Evolutionary conservation across 345 rosid species (phyloP).

Genomic region (Pistacia vera): DNA sequence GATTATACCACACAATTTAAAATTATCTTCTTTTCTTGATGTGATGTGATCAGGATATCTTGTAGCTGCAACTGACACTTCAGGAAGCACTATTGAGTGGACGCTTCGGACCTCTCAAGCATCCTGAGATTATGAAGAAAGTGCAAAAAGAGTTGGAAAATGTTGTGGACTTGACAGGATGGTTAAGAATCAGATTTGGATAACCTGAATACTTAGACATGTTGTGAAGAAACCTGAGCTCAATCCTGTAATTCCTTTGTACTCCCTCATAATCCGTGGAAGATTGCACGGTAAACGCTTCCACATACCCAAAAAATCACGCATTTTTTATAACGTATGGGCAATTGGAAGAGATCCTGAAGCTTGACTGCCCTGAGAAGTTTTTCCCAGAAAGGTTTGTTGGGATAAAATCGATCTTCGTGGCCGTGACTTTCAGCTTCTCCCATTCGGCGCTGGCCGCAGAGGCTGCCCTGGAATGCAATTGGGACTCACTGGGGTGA

Average conservation of each 20-base stretch:
- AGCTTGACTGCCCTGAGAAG: conserved; percentile 18
- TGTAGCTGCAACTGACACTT: conserved; percentile 29
- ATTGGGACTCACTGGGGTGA: conserved; percentile 20
- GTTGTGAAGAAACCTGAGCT: conserved; percentile 31
- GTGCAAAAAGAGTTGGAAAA: conserved; percentile 29
- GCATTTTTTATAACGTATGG: conserved; percentile 20
- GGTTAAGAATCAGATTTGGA: conserved; percentile 32
- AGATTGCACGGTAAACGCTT: conserved; percentile 11
- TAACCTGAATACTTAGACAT: conserved; percentile 19
- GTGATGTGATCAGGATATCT: conserved; percentile 16
- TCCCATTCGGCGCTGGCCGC: conserved; percentile 31
- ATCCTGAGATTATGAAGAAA: conserved; percentile 18
- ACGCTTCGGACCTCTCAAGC: conserved; percentile 22
- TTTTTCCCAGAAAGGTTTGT: conserved; percentile 28
- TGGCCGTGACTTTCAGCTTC: conserved; percentile 20
- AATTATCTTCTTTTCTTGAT: no score
- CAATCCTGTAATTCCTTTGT: conserved; percentile 28
- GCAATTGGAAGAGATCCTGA: conserved; percentile 26
- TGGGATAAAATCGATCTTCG: conserved; percentile 14
- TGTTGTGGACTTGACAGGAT: conserved; percentile 16
- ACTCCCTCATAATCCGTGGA: conserved; percentile 19
- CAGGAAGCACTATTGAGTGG: conserved; percentile 30
- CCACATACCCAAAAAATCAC: conserved; percentile 21
- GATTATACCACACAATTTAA: no score
- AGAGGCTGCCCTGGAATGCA: conserved; percentile 33